Evolutionary conservation across 2,329 filamentous ascomycete species (phyloP).

Genomic region (Thelonectria discophora): DNA sequence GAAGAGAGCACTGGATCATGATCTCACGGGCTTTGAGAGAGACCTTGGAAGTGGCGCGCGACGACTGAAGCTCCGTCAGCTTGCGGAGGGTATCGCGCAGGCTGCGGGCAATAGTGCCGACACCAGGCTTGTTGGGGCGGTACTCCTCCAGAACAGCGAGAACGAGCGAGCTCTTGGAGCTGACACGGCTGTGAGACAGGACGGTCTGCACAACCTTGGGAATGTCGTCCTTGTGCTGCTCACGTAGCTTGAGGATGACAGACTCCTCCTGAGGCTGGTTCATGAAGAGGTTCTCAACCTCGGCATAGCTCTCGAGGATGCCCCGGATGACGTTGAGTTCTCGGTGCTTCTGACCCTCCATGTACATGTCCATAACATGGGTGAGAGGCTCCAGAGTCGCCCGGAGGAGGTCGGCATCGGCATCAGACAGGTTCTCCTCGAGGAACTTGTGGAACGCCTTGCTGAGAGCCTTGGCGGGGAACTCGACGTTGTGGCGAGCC

Average conservation of each 20-base stretch:
- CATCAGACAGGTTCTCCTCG: conserved; percentile 80
- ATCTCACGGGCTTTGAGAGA: conserved; percentile 97
- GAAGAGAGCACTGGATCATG: conserved; percentile 95
- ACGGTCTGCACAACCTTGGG: conserved; percentile 85
- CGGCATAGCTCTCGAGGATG: conserved; percentile 83
- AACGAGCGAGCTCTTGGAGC: conserved; percentile 92
- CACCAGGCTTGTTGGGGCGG: conserved; percentile 90
- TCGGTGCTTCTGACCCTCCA: conserved; percentile 88
- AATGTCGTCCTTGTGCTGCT: conserved; percentile 95
- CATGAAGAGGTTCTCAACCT: conserved; percentile 88
- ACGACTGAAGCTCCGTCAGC: conserved; percentile 82
- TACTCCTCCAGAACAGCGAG: conserved; percentile 94
- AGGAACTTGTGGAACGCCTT: conserved; percentile 90
- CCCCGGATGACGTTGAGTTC: conserved; percentile 84
- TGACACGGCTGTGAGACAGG: conserved; percentile 91
- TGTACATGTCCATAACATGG: conserved; percentile 80
- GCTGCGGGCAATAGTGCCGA: conserved; percentile 87
- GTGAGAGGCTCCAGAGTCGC: conserved; percentile 77
- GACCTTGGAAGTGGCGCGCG: conserved; percentile 87
- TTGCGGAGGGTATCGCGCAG: conserved; percentile 84
- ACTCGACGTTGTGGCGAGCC: conserved; percentile 76
- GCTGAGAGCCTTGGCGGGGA: conserved; percentile 86
- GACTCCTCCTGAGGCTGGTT: conserved; percentile 91
- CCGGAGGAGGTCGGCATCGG: conserved; percentile 78
- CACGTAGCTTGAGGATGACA: conserved; percentile 90